A percentile compares a stretch with the other conserved stretches of the same genome.
phyloP scores from a whole-genome alignment of 2,329 filamentous ascomycete species.

The Xylaria sp. region DNA sequence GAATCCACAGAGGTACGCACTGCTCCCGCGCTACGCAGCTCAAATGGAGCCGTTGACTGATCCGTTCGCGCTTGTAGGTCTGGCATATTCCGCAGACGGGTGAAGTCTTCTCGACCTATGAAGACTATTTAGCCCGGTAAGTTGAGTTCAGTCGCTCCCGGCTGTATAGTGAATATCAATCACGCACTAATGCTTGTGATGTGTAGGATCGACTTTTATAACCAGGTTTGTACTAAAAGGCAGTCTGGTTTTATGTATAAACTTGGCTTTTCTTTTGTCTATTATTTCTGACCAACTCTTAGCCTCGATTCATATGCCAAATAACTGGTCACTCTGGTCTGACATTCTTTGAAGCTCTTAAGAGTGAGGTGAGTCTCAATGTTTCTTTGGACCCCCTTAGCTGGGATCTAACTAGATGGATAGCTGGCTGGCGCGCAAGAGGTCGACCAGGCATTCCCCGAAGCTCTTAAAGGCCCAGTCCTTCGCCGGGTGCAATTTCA shows the following conservation, averaged over 20 bases:
- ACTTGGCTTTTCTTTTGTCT: neutral
- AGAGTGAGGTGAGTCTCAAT: constrained; percentile 79
- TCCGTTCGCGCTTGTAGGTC: constrained; percentile 67
- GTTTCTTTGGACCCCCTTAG: constrained; percentile 7
- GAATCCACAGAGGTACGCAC: constrained; percentile 81
- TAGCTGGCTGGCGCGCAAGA: constrained; percentile 84
- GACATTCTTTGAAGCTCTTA: constrained; percentile 90
- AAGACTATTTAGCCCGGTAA: constrained; percentile 85
- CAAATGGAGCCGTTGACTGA: constrained; percentile 27
- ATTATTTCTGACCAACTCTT: constrained; percentile 40
- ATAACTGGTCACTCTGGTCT: constrained; percentile 93
- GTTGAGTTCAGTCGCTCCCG: constrained; percentile 46
- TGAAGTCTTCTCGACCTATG: constrained; percentile 89
- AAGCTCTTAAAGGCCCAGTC: constrained; percentile 89
- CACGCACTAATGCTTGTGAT: constrained; percentile 48
- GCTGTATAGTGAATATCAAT: neutral
- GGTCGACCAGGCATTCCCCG: constrained; percentile 91
- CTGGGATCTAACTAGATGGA: constrained; percentile 40
- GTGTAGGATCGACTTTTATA: constrained; percentile 88
- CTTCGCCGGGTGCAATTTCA: constrained; percentile 92
- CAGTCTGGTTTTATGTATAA: neutral
- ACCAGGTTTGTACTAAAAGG: constrained; percentile 70
- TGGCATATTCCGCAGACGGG: constrained; percentile 92
- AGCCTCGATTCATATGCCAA: constrained; percentile 93
- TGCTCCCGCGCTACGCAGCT: constrained; percentile 24